Evolutionary conservation across 2,329 filamentous ascomycete species (phyloP).

Genomic region (Colletotrichum incanum): DNA sequence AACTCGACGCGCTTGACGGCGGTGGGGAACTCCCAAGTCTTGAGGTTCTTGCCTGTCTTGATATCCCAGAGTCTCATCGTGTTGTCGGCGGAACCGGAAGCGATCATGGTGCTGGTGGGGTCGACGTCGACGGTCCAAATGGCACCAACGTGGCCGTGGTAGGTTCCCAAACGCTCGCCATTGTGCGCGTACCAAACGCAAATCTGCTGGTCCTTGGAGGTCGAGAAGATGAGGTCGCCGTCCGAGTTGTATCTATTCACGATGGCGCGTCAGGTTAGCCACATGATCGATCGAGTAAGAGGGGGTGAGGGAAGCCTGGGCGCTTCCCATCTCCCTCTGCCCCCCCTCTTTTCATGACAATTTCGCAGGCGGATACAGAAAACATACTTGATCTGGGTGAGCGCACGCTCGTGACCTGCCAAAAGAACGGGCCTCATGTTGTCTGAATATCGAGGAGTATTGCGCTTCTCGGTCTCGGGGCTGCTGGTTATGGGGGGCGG

Average conservation of each 20-base stretch:
- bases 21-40: constrained; percentile 98
- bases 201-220: constrained; percentile 95
- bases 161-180: constrained; percentile 96
- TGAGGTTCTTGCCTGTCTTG: constrained; percentile 91
- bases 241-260: constrained; percentile 85
- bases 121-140: constrained; percentile 99
- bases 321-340: constrained; percentile 3
- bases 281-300: constrained; percentile 13
- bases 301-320: constrained; percentile 16
- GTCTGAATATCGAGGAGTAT: constrained; percentile 47
- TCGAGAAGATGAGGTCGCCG: constrained; percentile 96
- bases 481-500: constrained; percentile 34
- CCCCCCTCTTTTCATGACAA: constrained; percentile 32
- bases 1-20: constrained; percentile 99
- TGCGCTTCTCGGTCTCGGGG: constrained; percentile 44
- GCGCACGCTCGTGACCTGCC: constrained; percentile 95
- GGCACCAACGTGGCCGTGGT: constrained; percentile 96
- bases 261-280: constrained; percentile 28
- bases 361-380: constrained; percentile 10
- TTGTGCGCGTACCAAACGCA: constrained; percentile 98
- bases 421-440: constrained; percentile 98
- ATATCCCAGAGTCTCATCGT: constrained; percentile 98
- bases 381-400: constrained; percentile 90
- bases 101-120: constrained; percentile 91
- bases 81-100: constrained; percentile 97